phyloP scores from a whole-genome alignment of 2,329 filamentous ascomycete genomes.

The Helotiales sp. region DNA sequence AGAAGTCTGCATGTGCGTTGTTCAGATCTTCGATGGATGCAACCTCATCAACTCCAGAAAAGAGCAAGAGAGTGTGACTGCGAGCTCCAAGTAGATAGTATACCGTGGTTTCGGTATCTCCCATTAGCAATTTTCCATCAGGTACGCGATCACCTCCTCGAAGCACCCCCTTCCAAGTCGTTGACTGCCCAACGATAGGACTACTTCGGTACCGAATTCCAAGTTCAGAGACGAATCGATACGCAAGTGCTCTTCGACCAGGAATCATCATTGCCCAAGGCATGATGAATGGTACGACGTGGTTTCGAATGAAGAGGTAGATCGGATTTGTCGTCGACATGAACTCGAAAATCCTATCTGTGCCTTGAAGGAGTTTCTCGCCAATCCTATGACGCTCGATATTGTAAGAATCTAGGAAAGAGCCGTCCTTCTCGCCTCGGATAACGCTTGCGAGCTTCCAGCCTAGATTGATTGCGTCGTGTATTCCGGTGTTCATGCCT shows the following conservation, averaged over 20 bases:
- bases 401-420: constrained; percentile 49
- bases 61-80: background rate
- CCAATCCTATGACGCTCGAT: constrained; percentile 49
- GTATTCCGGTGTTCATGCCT: constrained; percentile 40
- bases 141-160: constrained; percentile 49
- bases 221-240: constrained; percentile 43
- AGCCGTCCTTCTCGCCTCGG: constrained; percentile 36
- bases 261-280: constrained; percentile 36
- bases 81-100: background rate
- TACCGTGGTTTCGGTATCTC: constrained; percentile 4
- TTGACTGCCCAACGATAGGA: constrained; percentile 37
- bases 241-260: constrained; percentile 24
- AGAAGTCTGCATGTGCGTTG: constrained; percentile 15
- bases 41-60: background rate
- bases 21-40: constrained; percentile 6
- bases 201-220: constrained; percentile 44
- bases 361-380: constrained; percentile 41
- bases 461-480: constrained; percentile 37
- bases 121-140: constrained; percentile 35
- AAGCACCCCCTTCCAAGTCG: constrained; percentile 37
- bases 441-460: constrained; percentile 40
- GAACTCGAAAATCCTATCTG: constrained; percentile 43
- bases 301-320: constrained; percentile 40
- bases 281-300: constrained; percentile 40
- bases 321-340: constrained; percentile 39